Evolutionary conservation across 208 protist genomes (phyloP), one percentile per base, ranked within the genome.

Genomic region (Leishmania tarentolae): DNA sequence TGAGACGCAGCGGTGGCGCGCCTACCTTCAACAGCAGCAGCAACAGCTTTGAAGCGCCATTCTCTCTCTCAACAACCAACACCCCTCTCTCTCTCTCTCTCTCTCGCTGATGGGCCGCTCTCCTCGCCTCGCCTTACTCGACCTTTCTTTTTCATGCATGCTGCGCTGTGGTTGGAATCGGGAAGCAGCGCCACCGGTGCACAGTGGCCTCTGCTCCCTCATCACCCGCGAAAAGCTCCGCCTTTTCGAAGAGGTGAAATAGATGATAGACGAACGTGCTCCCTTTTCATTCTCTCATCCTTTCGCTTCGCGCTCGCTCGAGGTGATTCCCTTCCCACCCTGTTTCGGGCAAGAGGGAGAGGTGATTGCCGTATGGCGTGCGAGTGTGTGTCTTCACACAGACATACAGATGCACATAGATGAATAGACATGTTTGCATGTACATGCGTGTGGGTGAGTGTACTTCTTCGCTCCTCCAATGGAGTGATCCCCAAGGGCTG

Each of bases 1-100:
- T 3, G 93, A 95, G 24, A 78, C 88, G n/a, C 65, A 86, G 68
- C 87, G 89, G 3, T 96, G 91, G 91, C 85, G 88, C 5, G 71
- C 76, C 46, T 88, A 83, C 72, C 56, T 82, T 57, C 76, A 86
- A 40, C 59, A 85, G 28, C 86, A 88, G 31, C 69, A 84, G 40
- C 72, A 76, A 31, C 77, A 76, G 50, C 47, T 37, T 59, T 42
- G 59, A 66, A 31, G n/a, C 3, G 6, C 59, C 2, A 11, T 0
- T 53, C 24, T 0, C 15, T 47, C 35, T 44, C 40, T 24, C 13
- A n/a, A n/a, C n/a, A n/a, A n/a, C n/a, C n/a, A n/a, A n/a, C n/a
- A n/a, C 35, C 37, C 63, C 24, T 47, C 3, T n/a, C 21, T 47
- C 37, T 7, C 2, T 42, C 13, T 4, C 37, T 19, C n/a, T 37